Evolutionary conservation across 495 filamentous ascomycete species (phyloP).

Genomic region (Xylaria castorea): DNA sequence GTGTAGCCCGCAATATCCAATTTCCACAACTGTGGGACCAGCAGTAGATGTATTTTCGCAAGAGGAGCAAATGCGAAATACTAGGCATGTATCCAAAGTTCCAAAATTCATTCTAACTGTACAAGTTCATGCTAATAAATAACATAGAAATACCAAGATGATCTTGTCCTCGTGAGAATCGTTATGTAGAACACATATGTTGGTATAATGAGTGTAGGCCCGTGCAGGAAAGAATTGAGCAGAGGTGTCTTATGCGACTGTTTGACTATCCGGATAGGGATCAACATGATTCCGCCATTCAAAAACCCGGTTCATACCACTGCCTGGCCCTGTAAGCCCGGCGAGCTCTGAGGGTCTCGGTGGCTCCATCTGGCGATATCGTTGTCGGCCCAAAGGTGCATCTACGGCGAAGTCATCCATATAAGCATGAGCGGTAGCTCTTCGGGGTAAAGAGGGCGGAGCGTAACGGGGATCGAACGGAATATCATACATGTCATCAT

Average conservation of each 20-base stretch:
- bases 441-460: conserved; percentile 32
- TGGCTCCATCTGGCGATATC: conserved; percentile 34
- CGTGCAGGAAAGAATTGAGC: not conserved
- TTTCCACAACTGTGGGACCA: not conserved
- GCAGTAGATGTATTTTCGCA: not conserved
- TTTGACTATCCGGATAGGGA: conserved; percentile 32
- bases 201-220: conserved; percentile 6
- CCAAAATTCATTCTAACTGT: conserved; percentile 26
- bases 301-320: conserved; percentile 53
- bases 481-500: conserved; percentile 49
- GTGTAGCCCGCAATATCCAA: not conserved
- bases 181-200: conserved; percentile 19
- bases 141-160: not conserved
- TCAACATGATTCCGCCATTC: conserved; percentile 58
- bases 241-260: conserved; percentile 21
- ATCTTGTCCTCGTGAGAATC: conserved; percentile 19
- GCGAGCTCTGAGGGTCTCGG: conserved; percentile 51
- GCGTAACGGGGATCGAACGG: conserved; percentile 29
- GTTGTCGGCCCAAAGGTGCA: conserved; percentile 31
- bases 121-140: conserved; percentile 18
- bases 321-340: conserved; percentile 51
- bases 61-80: conserved; percentile 9
- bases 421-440: conserved; percentile 32
- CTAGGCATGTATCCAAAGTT: not conserved
- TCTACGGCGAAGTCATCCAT: conserved; percentile 36